phyloP scores from a whole-genome alignment of 2,329 filamentous ascomycete species.

The Graphium sp. region DNA sequence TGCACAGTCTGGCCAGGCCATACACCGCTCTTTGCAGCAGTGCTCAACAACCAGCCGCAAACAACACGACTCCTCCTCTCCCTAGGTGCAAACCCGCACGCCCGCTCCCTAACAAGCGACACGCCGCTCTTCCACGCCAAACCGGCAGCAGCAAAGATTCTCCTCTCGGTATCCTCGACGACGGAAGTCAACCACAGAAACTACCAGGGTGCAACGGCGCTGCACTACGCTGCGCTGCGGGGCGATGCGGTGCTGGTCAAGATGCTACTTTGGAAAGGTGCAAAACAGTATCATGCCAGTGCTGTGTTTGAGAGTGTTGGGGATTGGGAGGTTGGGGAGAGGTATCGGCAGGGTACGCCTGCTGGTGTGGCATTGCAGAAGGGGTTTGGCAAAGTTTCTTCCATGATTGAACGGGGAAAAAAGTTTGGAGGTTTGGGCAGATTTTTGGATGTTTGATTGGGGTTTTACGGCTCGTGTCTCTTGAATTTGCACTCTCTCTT shows the following conservation, averaged over 20 bases:
- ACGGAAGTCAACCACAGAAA: constrained; percentile 10
- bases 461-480: no score
- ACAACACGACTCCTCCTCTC: constrained; percentile 11
- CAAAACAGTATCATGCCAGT: constrained; percentile 7
- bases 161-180: constrained; percentile 7
- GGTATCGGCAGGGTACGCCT: constrained; percentile 10
- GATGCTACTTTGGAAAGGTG: constrained; percentile 10
- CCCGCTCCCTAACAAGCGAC: constrained; percentile 7
- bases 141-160: no score
- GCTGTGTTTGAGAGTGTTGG: constrained; percentile 9
- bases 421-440: background rate
- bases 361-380: constrained; percentile 10
- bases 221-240: constrained; percentile 11
- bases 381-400: constrained; percentile 6
- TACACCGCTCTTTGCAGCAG: constrained; percentile 12
- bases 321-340: constrained; percentile 6
- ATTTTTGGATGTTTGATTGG: no score
- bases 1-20: constrained; percentile 9
- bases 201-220: constrained; percentile 9
- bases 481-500: background rate
- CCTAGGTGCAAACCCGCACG: constrained; percentile 8
- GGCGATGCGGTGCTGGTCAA: constrained; percentile 10
- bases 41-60: constrained; percentile 8
- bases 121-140: constrained; percentile 9
- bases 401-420: constrained; percentile 8